Conservation (phyloP, 2,329 filamentous ascomycete genomes). For the Laburnicola sp. region DNA sequence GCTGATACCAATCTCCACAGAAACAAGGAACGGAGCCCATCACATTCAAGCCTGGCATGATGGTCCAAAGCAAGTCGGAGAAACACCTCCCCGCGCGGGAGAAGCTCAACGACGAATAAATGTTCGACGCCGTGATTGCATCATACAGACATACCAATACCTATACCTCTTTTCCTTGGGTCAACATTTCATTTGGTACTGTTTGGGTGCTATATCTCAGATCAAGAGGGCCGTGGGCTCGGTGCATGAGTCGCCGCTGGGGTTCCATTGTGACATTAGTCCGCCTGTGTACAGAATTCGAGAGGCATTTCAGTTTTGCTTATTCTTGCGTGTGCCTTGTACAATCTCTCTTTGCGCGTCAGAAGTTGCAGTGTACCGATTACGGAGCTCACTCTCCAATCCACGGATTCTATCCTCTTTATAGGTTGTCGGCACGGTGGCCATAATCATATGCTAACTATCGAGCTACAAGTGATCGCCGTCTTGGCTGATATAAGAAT, state of each 20-base stretch:
- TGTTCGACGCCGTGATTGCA: conserved; percentile 23
- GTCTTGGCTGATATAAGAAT: no score
- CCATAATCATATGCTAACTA: no score
- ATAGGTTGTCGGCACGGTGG: neutral
- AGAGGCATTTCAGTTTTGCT: conserved; percentile 38
- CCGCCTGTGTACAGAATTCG: conserved; percentile 43
- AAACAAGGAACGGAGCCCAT: conserved; percentile 45
- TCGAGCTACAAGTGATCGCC: no score
- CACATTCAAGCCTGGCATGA: conserved; percentile 46
- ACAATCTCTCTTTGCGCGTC: conserved; percentile 1
- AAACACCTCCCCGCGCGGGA: conserved; percentile 29
- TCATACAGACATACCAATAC: conserved; percentile 36
- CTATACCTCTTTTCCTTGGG: conserved; percentile 42
- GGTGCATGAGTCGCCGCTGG: conserved; percentile 21
- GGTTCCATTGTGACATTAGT: conserved; percentile 43
- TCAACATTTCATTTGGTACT: conserved; percentile 43
- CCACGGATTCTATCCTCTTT: conserved; percentile 16
- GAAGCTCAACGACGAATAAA: conserved; percentile 42
- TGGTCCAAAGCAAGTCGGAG: conserved; percentile 45
- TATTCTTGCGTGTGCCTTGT: conserved; percentile 14
- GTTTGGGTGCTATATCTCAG: conserved; percentile 40
- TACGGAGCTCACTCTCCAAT: conserved; percentile 26
- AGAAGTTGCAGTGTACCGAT: conserved; percentile 23
- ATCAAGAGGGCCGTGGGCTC: conserved; percentile 28
- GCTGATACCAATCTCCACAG: conserved; percentile 26